Percentiles rank a stretch among this genome's conserved stretches.
phyloP scores from a whole-genome alignment of 306 rosid species.

The Begonia peltatifolia region DNA sequence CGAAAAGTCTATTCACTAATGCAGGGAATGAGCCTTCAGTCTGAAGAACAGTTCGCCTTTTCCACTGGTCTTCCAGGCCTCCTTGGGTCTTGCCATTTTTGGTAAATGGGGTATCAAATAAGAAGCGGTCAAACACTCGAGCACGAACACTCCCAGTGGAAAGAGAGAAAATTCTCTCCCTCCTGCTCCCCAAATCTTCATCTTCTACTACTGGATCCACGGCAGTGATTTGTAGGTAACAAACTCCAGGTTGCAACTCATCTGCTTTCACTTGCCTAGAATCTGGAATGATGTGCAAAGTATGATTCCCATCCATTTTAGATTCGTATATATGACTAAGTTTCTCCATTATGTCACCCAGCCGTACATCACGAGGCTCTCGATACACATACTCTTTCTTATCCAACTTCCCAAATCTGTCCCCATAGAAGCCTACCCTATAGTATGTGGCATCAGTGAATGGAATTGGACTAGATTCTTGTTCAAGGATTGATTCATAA shows the following conservation, averaged over 20 bases:
- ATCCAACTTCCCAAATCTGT: constrained; percentile 75
- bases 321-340: constrained; percentile 85
- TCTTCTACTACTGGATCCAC: constrained; percentile 98
- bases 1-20: constrained; percentile 79
- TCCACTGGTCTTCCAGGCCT: constrained; percentile 98
- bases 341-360: constrained; percentile 98
- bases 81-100: constrained; percentile 97
- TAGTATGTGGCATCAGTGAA: constrained; percentile 94
- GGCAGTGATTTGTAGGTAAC: constrained; percentile 93
- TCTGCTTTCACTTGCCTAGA: constrained; percentile 97
- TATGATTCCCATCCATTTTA: constrained; percentile 86
- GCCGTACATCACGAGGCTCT: constrained; percentile 93
- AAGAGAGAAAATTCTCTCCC: constrained; percentile 85
- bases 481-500: constrained; percentile 89
- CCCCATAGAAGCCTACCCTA: constrained; percentile 92
- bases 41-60: constrained; percentile 88
- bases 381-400: constrained; percentile 78
- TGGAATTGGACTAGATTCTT: constrained; percentile 95
- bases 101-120: constrained; percentile 94
- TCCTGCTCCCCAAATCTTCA: constrained; percentile 93
- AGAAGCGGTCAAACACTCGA: constrained; percentile 89
- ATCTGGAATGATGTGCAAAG: constrained; percentile 80
- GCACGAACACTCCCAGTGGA: constrained; percentile 94
- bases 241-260: constrained; percentile 88
- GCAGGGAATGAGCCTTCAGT: constrained; percentile 98